Evolutionary conservation across 2,329 filamentous ascomycete genomes (phyloP).

Genomic region (Alternaria ethzedia): DNA sequence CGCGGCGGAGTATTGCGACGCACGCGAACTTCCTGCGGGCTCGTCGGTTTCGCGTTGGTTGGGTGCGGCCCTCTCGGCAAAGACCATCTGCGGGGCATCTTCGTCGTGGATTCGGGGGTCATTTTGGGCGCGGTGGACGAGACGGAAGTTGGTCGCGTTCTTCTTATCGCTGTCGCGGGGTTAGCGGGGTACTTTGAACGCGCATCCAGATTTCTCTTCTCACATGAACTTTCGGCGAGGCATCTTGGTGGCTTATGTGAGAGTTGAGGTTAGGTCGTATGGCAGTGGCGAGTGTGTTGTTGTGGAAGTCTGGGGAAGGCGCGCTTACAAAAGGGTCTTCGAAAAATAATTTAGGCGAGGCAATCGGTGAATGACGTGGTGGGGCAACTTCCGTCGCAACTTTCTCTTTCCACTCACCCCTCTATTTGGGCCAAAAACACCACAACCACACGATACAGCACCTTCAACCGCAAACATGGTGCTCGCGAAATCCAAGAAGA

Average conservation of each 20-base stretch:
- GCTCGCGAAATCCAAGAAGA: constrained; percentile 91
- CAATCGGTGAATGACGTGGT: constrained; percentile 62
- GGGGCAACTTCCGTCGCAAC: constrained; percentile 33
- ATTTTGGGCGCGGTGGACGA: constrained; percentile 96
- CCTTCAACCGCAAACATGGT: constrained; percentile 61
- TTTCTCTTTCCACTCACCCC: constrained; percentile 26
- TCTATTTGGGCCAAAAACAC: constrained; percentile 18
- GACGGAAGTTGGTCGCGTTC: constrained; percentile 86
- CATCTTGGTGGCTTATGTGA: constrained; percentile 61
- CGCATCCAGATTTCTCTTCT: constrained; percentile 31
- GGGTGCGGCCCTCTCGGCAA: constrained; percentile 69
- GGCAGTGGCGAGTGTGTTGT: constrained; percentile 9
- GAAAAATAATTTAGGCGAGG: constrained; percentile 65
- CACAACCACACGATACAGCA: constrained; percentile 22
- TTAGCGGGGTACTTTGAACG: constrained; percentile 35
- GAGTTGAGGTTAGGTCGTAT: not conserved
- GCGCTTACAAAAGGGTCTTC: constrained; percentile 39
- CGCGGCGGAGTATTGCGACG: constrained; percentile 53
- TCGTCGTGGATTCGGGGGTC: constrained; percentile 96
- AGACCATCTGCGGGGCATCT: constrained; percentile 85
- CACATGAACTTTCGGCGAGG: constrained; percentile 77
- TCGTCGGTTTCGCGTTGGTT: constrained; percentile 40
- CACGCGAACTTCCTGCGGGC: constrained; percentile 55
- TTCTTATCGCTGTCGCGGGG: constrained; percentile 75
- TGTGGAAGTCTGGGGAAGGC: constrained; percentile 30